Base-by-base conservation (phyloP, 2,329 filamentous ascomycete species). In the Achaetomium macrosporum region DNA sequence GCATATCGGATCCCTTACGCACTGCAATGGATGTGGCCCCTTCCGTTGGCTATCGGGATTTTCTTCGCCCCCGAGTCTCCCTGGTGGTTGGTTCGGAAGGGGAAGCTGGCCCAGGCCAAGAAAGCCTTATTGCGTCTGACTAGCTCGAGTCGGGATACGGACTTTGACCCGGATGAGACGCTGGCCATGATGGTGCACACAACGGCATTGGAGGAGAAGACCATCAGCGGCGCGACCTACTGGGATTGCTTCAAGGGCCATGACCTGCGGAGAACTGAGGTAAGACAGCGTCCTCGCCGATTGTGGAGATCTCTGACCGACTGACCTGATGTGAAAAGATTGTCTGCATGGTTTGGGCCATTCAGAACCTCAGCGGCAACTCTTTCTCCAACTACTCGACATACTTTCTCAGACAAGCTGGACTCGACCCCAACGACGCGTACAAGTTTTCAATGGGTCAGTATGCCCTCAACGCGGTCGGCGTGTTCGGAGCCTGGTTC, bases 141-240 rank as follows among this genome's bases (percentile, higher is more conserved):
- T 5, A 84, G 77, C 61, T 61, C 75, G 13, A 73, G 82, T 57
- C 73, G 75, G 50, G 84, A 89, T 55, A 84, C 82, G 1, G 79
- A 85, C 55, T 91, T 93, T 61, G 81, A 95, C 63, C 81, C 87
- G 11, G 87, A 95, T 57, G 88, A 93, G 70, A 93, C 88, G 0
- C 76, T 95, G 46, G 84, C 88, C 62, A 95, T 95, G 88, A 95
- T 96, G 87, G 82, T 90, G 1, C 88, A 95, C 65, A 96, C 90
- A 0, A 91, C 87, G 0, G 85, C 86, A 0, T 73, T 95, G 11
- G 90, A 95, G 67, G 78, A 88, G 64, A 78, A 80, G 68, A 87
- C 90, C 49, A 90, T 87, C 4, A 72, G 73, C 7, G 89, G 89
- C 30, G 82, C 87, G 6, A 83, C 77, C 49, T 95, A 93, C 68